Percentiles rank a stretch among this genome's conserved stretches.
Evolutionary conservation across 2,329 filamentous ascomycete genomes (phyloP).

Genomic region (Botrytis paeoniae): DNA sequence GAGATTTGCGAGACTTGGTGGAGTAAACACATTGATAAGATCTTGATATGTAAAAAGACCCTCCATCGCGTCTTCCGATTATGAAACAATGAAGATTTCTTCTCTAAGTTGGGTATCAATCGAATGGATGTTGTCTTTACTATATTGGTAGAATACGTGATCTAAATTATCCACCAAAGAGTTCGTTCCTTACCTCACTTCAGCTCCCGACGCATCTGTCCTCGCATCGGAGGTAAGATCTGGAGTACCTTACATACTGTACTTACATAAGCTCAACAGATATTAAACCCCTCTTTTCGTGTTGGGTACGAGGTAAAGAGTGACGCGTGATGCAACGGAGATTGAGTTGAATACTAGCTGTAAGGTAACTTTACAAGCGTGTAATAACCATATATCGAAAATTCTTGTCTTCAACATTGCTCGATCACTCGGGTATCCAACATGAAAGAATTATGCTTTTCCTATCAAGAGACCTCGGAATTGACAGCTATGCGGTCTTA

Average conservation of each 20-base stretch:
- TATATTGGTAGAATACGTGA: not conserved
- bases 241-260: not conserved
- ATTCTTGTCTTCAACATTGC: not conserved
- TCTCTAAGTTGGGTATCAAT: not conserved
- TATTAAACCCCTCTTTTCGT: not conserved
- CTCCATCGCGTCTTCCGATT: not conserved
- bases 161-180: not conserved
- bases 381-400: not conserved
- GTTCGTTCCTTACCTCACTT: not conserved
- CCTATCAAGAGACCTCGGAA: not conserved
- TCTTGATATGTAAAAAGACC: not conserved
- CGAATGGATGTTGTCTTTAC: not conserved
- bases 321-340: not conserved
- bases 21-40: not conserved
- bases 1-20: not conserved
- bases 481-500: not conserved
- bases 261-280: not conserved
- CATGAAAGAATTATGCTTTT: not conserved
- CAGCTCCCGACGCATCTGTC: not conserved
- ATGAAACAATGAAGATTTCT: not conserved
- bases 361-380: not conserved
- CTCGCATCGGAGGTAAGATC: not conserved
- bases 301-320: not conserved
- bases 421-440: not conserved
- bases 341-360: not conserved